phyloP scores from a whole-genome alignment of 2,329 filamentous ascomycete genomes.

The Colletotrichum camelliae region DNA sequence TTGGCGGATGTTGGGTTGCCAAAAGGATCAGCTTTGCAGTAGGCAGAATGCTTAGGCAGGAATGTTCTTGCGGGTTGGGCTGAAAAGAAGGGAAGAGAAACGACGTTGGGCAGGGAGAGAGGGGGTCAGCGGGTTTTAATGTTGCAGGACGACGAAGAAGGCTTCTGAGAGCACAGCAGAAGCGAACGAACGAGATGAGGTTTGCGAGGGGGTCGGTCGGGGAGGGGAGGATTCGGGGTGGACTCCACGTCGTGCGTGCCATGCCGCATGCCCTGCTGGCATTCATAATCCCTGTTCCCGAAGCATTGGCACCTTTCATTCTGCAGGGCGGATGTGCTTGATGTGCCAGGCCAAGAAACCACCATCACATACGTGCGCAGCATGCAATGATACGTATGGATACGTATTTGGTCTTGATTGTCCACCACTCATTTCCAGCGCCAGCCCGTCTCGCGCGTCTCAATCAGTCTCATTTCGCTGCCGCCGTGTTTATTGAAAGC shows the following conservation, averaged over 20 bases:
- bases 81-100: conserved; percentile 37
- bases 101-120: conserved; percentile 40
- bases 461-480: conserved; percentile 11
- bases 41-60: conserved; percentile 29
- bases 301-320: conserved; percentile 12
- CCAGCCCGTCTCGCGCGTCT: neutral
- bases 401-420: neutral
- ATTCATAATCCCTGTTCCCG: conserved; percentile 7
- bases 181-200: conserved; percentile 20
- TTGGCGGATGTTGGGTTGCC: conserved; percentile 16
- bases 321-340: conserved; percentile 5
- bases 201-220: conserved; percentile 2
- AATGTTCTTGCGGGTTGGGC: conserved; percentile 35
- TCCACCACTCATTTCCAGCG: conserved; percentile 9
- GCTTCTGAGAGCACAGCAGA: neutral
- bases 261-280: conserved; percentile 5
- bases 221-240: conserved; percentile 17
- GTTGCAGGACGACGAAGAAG: conserved; percentile 20
- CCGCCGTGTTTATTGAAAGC: neutral
- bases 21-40: conserved; percentile 23
- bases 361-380: neutral
- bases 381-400: neutral
- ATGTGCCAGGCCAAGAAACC: conserved; percentile 8
- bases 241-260: conserved; percentile 13
- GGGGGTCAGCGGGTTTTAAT: conserved; percentile 47